phyloP scores from a whole-genome alignment of 2,329 filamentous ascomycete species.

The Epichloe sylvatica region DNA sequence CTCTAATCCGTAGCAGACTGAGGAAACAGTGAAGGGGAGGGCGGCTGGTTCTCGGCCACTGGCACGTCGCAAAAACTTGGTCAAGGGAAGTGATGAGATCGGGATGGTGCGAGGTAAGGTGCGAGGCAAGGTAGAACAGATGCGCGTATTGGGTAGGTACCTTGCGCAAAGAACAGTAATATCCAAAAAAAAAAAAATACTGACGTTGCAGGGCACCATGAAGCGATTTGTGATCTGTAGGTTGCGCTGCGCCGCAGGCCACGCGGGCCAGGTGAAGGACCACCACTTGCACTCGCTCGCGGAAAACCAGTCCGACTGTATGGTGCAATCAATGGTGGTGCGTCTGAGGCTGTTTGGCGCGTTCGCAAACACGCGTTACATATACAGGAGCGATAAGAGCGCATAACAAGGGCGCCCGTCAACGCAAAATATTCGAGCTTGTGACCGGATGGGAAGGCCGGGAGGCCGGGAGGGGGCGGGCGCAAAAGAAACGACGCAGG shows the following conservation, averaged over 20 bases:
- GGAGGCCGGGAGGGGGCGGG: too few relatives aligned
- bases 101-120: neutral
- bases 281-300: constrained; percentile 6
- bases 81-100: constrained; percentile 6
- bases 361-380: neutral
- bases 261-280: neutral
- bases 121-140: constrained; percentile 3
- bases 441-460: neutral
- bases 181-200: neutral
- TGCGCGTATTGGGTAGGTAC: constrained; percentile 13
- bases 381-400: neutral
- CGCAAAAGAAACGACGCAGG: neutral
- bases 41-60: neutral
- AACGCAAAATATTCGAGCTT: neutral
- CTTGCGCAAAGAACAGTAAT: neutral
- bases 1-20: too few relatives aligned
- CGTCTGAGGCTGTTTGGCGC: neutral
- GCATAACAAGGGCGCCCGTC: constrained; percentile 1
- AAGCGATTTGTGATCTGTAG: neutral
- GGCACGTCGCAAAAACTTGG: constrained; percentile 2
- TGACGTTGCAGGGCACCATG: neutral
- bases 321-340: neutral
- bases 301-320: neutral
- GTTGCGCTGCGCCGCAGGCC: neutral
- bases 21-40: too few relatives aligned